These are phyloP conservation scores for Blumeriella jaapii DNA, from an alignment of 2,329 filamentous ascomycete species.

Conservation along the genomic window DNA sequence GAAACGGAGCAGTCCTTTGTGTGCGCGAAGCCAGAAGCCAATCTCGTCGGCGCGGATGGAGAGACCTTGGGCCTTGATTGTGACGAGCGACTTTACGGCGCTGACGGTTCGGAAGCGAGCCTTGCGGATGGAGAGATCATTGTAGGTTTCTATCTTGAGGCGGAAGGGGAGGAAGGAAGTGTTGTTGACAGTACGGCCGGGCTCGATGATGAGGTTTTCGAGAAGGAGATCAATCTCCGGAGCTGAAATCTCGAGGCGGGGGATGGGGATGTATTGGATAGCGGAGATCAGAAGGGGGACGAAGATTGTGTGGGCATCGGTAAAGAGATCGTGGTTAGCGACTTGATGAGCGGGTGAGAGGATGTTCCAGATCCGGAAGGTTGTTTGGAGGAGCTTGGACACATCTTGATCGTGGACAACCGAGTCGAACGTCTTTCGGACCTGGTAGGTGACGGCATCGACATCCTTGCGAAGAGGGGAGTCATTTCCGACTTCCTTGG, in stretches of 20 bases:
- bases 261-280: constrained; percentile 81
- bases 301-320: constrained; percentile 70
- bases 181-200: constrained; percentile 70
- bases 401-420: constrained; percentile 64
- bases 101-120: constrained; percentile 54
- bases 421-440: constrained; percentile 55
- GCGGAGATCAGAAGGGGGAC: constrained; percentile 64
- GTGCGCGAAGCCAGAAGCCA: constrained; percentile 78
- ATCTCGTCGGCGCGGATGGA: constrained; percentile 78
- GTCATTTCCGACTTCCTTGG: constrained; percentile 52
- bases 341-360: constrained; percentile 54
- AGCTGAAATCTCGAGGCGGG: constrained; percentile 74
- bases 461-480: constrained; percentile 62
- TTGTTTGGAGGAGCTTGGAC: constrained; percentile 54
- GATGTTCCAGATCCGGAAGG: constrained; percentile 55
- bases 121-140: constrained; percentile 78
- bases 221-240: constrained; percentile 76
- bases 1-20: constrained; percentile 62
- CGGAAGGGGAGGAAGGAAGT: constrained; percentile 84
- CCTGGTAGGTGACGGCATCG: constrained; percentile 57
- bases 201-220: constrained; percentile 85
- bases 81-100: constrained; percentile 58
- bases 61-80: constrained; percentile 69
- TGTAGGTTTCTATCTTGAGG: constrained; percentile 70
- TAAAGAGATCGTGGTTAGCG: constrained; percentile 59